Conservation (phyloP, 2,329 filamentous ascomycete genomes). For the Aurifilum marmelostoma region DNA sequence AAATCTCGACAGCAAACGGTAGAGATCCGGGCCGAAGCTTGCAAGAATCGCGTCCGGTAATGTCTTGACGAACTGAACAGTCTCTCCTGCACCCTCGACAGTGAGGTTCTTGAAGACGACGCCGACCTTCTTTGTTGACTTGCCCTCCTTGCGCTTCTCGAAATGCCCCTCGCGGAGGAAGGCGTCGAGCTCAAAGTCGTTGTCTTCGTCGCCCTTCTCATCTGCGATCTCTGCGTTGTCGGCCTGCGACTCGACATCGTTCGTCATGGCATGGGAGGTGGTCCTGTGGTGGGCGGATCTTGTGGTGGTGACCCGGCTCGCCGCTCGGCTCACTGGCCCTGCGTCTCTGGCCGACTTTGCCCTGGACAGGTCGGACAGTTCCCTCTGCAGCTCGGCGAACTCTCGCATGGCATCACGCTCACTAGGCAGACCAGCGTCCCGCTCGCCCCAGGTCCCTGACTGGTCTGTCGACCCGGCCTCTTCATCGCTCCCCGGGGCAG, state of each 20-base stretch:
- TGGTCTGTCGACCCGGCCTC: not conserved
- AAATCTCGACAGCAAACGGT: conserved; percentile 56
- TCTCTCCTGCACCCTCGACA: conserved; percentile 71
- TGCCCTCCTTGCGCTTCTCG: conserved; percentile 70
- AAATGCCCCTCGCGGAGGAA: conserved; percentile 78
- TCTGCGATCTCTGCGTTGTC: conserved; percentile 29
- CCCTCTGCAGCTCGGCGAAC: conserved; percentile 13
- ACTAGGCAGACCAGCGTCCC: conserved; percentile 18
- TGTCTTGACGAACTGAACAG: conserved; percentile 70
- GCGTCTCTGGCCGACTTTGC: conserved; percentile 14
- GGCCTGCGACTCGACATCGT: conserved; percentile 19
- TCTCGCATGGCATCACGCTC: conserved; percentile 19
- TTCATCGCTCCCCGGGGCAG: not conserved
- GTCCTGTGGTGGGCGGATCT: conserved; percentile 4
- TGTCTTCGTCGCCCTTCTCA: conserved; percentile 51
- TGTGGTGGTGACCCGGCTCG: conserved; percentile 16
- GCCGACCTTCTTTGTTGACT: conserved; percentile 75
- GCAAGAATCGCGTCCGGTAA: conserved; percentile 74
- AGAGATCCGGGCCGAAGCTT: conserved; percentile 81
- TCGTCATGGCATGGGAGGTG: conserved; percentile 8
- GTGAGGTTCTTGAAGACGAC: conserved; percentile 77
- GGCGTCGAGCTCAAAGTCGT: conserved; percentile 68
- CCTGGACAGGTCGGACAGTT: conserved; percentile 18
- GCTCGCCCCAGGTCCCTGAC: conserved; percentile 27
- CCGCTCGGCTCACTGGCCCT: not conserved